Evolutionary conservation across 352 stramenopile genomes (phyloP).

Genomic region (Phytophthora citricola): DNA sequence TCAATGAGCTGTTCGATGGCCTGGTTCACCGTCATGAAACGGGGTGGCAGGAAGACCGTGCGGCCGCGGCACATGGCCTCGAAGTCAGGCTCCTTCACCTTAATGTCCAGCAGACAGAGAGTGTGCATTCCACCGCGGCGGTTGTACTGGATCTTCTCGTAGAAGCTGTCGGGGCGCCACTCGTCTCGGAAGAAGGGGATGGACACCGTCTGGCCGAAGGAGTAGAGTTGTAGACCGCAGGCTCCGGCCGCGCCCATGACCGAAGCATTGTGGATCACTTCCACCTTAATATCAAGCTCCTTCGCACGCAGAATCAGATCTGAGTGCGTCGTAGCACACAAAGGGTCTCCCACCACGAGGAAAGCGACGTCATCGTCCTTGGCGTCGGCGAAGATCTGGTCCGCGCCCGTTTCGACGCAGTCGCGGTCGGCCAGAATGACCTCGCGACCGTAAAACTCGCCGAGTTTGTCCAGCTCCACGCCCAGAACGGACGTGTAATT

Average conservation of each 20-base stretch:
- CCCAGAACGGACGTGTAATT: conserved; percentile 99
- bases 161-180: conserved; percentile 98
- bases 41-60: conserved; percentile 94
- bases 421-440: conserved; percentile 93
- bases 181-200: conserved; percentile 97
- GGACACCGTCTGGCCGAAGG: conserved; percentile 98
- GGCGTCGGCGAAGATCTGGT: conserved; percentile 94
- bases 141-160: conserved; percentile 99
- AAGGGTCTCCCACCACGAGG: conserved; percentile 98
- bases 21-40: conserved; percentile 98
- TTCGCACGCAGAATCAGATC: conserved; percentile 97
- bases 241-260: conserved; percentile 97
- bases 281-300: conserved; percentile 93
- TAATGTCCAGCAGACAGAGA: conserved; percentile 98
- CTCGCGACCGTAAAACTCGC: conserved; percentile 95
- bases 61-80: conserved; percentile 95
- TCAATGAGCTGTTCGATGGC: conserved; percentile 97
- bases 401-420: conserved; percentile 96
- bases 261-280: conserved; percentile 98
- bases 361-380: conserved; percentile 96
- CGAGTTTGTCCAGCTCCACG: conserved; percentile 84
- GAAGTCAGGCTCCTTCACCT: conserved; percentile 99
- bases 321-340: conserved; percentile 98
- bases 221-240: conserved; percentile 98
- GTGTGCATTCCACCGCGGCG: conserved; percentile 96